phyloP scores from a whole-genome alignment of 2,329 filamentous ascomycete species.

The Aspergillus latus region DNA sequence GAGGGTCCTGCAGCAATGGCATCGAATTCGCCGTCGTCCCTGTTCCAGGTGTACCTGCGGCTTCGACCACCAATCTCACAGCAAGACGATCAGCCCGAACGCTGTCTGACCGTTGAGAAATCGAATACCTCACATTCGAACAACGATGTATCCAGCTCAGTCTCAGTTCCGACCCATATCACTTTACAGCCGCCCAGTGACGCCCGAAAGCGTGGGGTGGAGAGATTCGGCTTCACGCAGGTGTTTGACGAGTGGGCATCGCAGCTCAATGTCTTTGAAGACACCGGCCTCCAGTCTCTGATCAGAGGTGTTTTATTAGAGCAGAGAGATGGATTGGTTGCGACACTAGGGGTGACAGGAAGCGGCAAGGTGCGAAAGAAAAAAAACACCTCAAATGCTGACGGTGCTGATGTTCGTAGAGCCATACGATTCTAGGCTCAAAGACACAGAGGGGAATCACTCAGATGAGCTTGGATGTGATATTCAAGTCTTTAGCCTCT shows the following conservation, averaged over 20 bases:
- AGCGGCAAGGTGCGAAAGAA: constrained; percentile 79
- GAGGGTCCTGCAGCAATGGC: constrained; percentile 35
- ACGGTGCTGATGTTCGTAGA: constrained; percentile 54
- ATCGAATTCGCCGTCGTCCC: constrained; percentile 54
- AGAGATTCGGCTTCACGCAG: constrained; percentile 90
- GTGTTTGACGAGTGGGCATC: constrained; percentile 86
- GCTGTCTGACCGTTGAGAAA: constrained; percentile 75
- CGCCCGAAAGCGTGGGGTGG: constrained; percentile 77
- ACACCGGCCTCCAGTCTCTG: constrained; percentile 70
- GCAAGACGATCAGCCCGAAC: constrained; percentile 50
- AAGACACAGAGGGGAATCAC: constrained; percentile 83
- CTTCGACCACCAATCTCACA: constrained; percentile 64
- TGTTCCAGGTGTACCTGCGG: constrained; percentile 91
- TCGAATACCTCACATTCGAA: constrained; percentile 36
- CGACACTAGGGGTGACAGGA: constrained; percentile 89
- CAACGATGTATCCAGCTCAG: constrained; percentile 31
- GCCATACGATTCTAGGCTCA: constrained; percentile 91
- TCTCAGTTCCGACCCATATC: constrained; percentile 62
- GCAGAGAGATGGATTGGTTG: constrained; percentile 83
- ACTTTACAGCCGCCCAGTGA: constrained; percentile 80
- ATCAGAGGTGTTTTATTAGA: constrained; percentile 81
- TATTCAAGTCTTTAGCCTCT: constrained; percentile 77
- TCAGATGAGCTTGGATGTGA: constrained; percentile 83
- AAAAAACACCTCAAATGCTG: background rate
- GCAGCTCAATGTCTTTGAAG: constrained; percentile 84